These are phyloP conservation scores for Plenodomus lindquistii DNA, from an alignment of 2,329 filamentous ascomycete species.

Conservation along the genomic window DNA sequence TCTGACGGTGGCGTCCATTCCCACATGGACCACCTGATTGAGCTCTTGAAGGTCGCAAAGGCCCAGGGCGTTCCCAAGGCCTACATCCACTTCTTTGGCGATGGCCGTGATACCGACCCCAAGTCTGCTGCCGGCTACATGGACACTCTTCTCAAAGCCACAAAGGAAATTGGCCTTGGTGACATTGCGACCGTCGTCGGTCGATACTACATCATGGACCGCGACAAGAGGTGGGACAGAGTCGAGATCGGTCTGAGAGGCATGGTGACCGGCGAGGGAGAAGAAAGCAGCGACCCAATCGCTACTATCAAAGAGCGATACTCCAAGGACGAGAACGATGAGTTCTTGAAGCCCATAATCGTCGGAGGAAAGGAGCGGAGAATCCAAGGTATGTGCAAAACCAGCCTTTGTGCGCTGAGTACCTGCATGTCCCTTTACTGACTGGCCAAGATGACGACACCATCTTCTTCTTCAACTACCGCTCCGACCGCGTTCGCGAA, in stretches of 20 bases:
- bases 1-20: slow-evolving; percentile 96
- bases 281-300: slow-evolving; percentile 81
- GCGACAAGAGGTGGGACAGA: slow-evolving; percentile 98
- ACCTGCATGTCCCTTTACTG: slow-evolving; percentile 34
- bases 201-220: slow-evolving; percentile 98
- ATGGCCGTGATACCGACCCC: slow-evolving; percentile 96
- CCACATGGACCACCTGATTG: slow-evolving; percentile 91
- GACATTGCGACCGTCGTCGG: slow-evolving; percentile 92
- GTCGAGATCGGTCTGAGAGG: slow-evolving; percentile 89
- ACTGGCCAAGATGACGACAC: slow-evolving; percentile 75
- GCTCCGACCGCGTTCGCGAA: slow-evolving; percentile 94
- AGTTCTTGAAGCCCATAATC: slow-evolving; percentile 98
- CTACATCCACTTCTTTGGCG: slow-evolving; percentile 98
- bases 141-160: slow-evolving; percentile 78
- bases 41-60: slow-evolving; percentile 87
- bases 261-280: slow-evolving; percentile 82
- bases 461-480: slow-evolving; percentile 99
- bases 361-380: slow-evolving; percentile 83
- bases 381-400: slow-evolving; percentile 68
- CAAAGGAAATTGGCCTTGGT: slow-evolving; percentile 82
- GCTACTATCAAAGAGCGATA: slow-evolving; percentile 87
- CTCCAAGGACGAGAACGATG: slow-evolving; percentile 84
- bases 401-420: slow-evolving; percentile 12
- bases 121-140: slow-evolving; percentile 90
- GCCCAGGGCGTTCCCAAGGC: slow-evolving; percentile 84